Base-by-base conservation (phyloP, 176 grass and related monocot genomes). In the Dendrocalamus sinicus region DNA sequence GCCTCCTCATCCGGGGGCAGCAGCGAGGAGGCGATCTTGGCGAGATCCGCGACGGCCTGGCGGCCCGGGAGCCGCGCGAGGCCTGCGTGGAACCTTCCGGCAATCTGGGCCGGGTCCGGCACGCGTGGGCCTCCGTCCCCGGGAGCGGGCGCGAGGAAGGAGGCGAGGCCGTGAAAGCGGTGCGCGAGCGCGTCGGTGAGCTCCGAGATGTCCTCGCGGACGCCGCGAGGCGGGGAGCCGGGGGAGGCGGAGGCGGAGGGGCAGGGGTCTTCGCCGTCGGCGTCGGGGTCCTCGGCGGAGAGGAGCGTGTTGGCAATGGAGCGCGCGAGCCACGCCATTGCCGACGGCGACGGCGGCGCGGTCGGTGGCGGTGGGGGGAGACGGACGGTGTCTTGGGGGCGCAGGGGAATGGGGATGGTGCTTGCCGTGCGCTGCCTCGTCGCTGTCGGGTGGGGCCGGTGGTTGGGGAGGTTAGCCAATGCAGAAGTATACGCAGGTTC, bases 291-390 rank as follows among this genome's bases (percentile, higher is more conserved):
- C 11, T 75, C 83, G 0, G 86, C 6, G n/a, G 90, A 13, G 64
- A 91, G 83, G 61, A 98, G 81, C 55, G 96, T 84, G 82, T 91
- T 91, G 30, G 77, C 77, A 55, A 95, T 86, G 45, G 96, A 95
- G 82, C 92, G 94, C 45, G 96, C 93, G 51, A 98, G 59, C 93
- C 96, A 95, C 51, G 96, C 86, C 96, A 98, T 98, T 48, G 85
- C 79, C 67, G 82, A 12, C 64, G 83, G 73, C 64, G 61, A 51
- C 63, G 74, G 74, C 32, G 63, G 55, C 23, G 83, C 68, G 30
- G 85, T 61, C 26, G 55, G 73, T 13, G 64, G 12, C 40, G n/a
- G 43, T 12, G 30, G 6, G 15, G 59, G 40, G 8, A 30, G 11
- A 64, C 22, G 64, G 4, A 24, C 70, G 79, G 61, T 16, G 48